Conservation (phyloP, 164 flowering plant genomes). For the Stephania yunnanensis region DNA sequence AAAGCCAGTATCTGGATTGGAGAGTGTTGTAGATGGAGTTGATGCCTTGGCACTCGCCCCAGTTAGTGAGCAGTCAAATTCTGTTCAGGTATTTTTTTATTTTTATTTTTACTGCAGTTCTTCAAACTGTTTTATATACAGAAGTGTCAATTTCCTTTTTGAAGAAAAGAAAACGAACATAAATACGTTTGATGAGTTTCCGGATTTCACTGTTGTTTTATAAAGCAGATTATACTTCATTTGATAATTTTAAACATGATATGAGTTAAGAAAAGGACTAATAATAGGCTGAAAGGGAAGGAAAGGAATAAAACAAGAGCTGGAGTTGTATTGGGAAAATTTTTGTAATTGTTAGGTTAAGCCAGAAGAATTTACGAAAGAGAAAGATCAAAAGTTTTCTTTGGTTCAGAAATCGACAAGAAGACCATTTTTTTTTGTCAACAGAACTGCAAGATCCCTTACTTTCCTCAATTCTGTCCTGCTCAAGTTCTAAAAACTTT, state of each 20-base stretch:
- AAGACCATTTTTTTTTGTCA: no score
- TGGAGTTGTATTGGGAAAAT: background rate
- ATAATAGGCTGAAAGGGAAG: background rate
- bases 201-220: background rate
- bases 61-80: slow-evolving; percentile 51
- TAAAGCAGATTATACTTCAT: background rate
- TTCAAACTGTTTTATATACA: background rate
- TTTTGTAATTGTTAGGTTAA: background rate
- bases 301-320: background rate
- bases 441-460: no score
- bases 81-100: slow-evolving; percentile 62
- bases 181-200: background rate
- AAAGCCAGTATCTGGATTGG: slow-evolving; percentile 32
- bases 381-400: no score
- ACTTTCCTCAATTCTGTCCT: no score
- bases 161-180: background rate
- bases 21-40: slow-evolving; percentile 35
- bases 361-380: no score
- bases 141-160: background rate
- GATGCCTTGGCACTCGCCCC: slow-evolving; percentile 84
- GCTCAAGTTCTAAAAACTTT: no score
- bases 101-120: background rate
- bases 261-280: background rate
- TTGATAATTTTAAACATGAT: background rate
- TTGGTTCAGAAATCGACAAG: no score